Evolutionary conservation across 345 rosid species (phyloP).

Genomic region (Carallia brachiata): DNA sequence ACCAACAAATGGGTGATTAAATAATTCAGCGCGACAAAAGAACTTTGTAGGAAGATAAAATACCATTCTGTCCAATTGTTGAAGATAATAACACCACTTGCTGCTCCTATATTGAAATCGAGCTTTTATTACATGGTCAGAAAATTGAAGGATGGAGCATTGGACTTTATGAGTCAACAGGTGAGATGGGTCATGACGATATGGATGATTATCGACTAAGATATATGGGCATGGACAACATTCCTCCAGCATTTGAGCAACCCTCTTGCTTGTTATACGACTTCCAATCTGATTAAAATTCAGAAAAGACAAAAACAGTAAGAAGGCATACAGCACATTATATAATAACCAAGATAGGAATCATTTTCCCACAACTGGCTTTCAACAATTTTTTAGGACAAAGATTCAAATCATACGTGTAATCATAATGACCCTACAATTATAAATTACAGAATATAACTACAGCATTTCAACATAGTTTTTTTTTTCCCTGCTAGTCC

Average conservation of each 20-base stretch:
- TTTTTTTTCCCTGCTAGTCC: neutral
- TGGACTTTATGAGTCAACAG: constrained; percentile 86
- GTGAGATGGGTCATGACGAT: constrained; percentile 93
- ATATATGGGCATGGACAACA: constrained; percentile 64
- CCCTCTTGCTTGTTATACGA: constrained; percentile 82
- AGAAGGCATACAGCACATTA: constrained; percentile 3
- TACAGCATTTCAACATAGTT: neutral
- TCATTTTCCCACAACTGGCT: too few species aligned
- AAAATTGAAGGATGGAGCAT: constrained; percentile 61
- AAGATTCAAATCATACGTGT: too few species aligned
- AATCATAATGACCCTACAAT: too few species aligned
- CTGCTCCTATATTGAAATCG: constrained; percentile 41
- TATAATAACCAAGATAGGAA: neutral
- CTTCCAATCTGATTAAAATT: constrained; percentile 73
- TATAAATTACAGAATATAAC: neutral
- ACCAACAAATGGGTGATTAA: neutral
- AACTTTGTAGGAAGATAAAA: constrained; percentile 23
- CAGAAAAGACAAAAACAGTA: constrained; percentile 21
- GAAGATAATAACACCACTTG: constrained; percentile 47
- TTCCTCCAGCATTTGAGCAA: constrained; percentile 77
- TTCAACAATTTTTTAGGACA: too few species aligned
- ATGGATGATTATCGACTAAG: constrained; percentile 76
- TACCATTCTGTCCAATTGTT: constrained; percentile 60
- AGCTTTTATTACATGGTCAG: constrained; percentile 49
- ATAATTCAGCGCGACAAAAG: neutral